Conservation (phyloP, 169 alveolate species). For the Plasmodium cynomolgi region DNA sequence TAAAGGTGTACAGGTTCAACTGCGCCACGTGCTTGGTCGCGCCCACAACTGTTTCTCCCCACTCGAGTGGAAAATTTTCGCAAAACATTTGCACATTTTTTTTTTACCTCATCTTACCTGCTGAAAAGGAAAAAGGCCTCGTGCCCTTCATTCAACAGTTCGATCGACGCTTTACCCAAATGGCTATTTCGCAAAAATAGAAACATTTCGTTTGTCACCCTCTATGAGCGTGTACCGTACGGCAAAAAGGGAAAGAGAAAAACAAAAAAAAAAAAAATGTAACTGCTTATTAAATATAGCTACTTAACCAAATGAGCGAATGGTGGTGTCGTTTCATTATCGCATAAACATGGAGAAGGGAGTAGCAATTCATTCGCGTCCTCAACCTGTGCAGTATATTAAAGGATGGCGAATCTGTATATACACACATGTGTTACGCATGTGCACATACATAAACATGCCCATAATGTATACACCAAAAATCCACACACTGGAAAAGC, state of each 20-base stretch:
- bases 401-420: not conserved
- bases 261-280: not conserved
- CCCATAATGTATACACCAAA: not conserved
- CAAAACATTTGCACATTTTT: not conserved
- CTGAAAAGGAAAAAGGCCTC: not conserved
- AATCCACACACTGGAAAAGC: not conserved
- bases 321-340: not conserved
- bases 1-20: not conserved
- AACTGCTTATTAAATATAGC: not conserved
- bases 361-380: not conserved
- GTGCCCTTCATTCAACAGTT: not conserved
- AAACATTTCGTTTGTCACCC: not conserved
- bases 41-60: not conserved
- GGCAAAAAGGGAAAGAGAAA: not conserved
- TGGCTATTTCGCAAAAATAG: not conserved
- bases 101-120: not conserved
- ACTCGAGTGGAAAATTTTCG: not conserved
- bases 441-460: not conserved
- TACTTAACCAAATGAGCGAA: not conserved
- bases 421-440: not conserved
- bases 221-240: not conserved
- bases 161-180: not conserved
- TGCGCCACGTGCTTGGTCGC: not conserved
- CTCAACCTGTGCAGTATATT: not conserved
- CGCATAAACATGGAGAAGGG: not conserved